Evolutionary conservation across 495 filamentous ascomycete genomes (phyloP).

Genomic region (Aspergillus cavernicola): DNA sequence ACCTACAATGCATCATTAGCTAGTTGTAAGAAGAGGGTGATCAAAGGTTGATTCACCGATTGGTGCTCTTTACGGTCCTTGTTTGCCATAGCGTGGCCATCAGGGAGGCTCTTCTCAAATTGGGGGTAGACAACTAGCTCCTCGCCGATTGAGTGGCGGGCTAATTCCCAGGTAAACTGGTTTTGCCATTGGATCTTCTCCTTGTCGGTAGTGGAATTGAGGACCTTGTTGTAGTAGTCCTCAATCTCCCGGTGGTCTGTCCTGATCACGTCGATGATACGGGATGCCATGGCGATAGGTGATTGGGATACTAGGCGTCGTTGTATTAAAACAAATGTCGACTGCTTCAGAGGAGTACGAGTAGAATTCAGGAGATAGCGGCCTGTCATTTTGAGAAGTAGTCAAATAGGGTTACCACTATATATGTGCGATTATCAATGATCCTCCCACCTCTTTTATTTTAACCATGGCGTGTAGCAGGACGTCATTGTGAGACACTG

Average conservation of each 20-base stretch:
- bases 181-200: constrained; percentile 57
- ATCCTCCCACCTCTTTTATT: too few species aligned
- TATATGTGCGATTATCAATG: too few species aligned
- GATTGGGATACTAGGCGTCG: too few species aligned
- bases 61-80: constrained; percentile 60
- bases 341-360: too few species aligned
- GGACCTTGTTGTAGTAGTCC: constrained; percentile 54
- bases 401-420: too few species aligned
- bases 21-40: background rate
- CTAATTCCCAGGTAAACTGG: constrained; percentile 67
- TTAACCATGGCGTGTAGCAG: too few species aligned
- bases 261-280: constrained; percentile 50
- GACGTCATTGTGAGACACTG: too few species aligned
- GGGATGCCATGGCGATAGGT: too few species aligned
- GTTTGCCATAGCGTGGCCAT: constrained; percentile 50
- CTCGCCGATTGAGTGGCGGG: constrained; percentile 62
- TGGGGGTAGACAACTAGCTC: constrained; percentile 69
- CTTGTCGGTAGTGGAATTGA: constrained; percentile 42
- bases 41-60: constrained; percentile 23
- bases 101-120: constrained; percentile 54
- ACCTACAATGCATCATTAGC: too few species aligned
- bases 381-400: too few species aligned
- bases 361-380: too few species aligned
- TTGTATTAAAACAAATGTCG: too few species aligned
- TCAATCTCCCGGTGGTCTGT: constrained; percentile 63